Evolutionary conservation across 768 basidiomycete species (phyloP).

Genomic region (Filobasidium wieringae): DNA sequence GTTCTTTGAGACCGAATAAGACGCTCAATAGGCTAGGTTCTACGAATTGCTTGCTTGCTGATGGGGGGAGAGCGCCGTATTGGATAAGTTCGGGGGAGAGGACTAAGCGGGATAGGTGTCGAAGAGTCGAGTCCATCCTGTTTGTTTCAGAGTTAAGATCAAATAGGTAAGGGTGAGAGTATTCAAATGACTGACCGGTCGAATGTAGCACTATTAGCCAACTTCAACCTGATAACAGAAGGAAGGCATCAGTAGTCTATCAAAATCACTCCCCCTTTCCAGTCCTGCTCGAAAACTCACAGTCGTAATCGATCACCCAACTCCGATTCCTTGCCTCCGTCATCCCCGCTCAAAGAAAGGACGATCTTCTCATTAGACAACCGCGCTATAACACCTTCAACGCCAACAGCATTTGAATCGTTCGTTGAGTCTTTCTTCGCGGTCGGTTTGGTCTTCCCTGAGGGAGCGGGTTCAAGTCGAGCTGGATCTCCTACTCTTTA

Average conservation of each 20-base stretch:
- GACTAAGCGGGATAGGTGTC: slow-evolving; percentile 49
- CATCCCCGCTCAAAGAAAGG: slow-evolving; percentile 53
- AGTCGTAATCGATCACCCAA: slow-evolving; percentile 74
- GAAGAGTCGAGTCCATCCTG: slow-evolving; percentile 79
- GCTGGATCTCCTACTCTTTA: slow-evolving; percentile 77
- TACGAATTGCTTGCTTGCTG: slow-evolving; percentile 34
- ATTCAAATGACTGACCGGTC: slow-evolving; percentile 45
- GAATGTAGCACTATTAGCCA: slow-evolving; percentile 85
- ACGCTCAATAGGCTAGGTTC: slow-evolving; percentile 51
- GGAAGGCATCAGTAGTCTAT: background rate
- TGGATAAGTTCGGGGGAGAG: background rate
- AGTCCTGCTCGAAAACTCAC: slow-evolving; percentile 26
- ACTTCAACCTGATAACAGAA: slow-evolving; percentile 51
- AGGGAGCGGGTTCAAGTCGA: slow-evolving; percentile 59
- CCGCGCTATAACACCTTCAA: slow-evolving; percentile 39
- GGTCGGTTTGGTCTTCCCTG: slow-evolving; percentile 11
- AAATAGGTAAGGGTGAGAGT: background rate
- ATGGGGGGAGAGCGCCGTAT: background rate
- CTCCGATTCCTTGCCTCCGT: slow-evolving; percentile 53
- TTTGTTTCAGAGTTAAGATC: background rate
- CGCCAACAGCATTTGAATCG: background rate
- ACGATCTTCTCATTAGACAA: slow-evolving; percentile 71
- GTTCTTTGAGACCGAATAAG: slow-evolving; percentile 52
- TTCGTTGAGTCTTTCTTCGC: slow-evolving; percentile 38
- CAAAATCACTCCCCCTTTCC: background rate